These are phyloP conservation scores for Capsaspora owczarzaki DNA, from an alignment of 78 protist species.

Conservation along the genomic window DNA sequence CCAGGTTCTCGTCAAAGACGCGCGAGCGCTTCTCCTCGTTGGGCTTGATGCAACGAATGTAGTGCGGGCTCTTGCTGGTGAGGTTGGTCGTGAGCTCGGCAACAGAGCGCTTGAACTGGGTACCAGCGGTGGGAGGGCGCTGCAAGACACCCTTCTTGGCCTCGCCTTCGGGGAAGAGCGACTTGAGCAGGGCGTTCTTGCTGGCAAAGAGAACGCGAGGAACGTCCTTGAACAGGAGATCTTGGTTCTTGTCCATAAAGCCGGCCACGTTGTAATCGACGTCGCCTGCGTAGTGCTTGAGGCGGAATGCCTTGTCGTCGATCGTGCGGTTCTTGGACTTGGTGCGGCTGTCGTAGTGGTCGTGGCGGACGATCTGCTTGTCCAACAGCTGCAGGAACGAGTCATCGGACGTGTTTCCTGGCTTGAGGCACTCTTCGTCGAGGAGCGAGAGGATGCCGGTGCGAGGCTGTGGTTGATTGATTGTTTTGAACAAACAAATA, in stretches of 20 bases:
- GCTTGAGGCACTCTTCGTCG: not conserved
- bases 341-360: not conserved
- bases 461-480: too few relatives aligned
- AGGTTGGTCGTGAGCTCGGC: not conserved
- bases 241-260: constrained; percentile 7
- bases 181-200: not conserved
- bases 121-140: constrained; percentile 20
- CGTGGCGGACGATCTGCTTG: too few relatives aligned
- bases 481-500: too few relatives aligned
- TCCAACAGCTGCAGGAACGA: not conserved
- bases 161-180: not conserved
- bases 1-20: constrained; percentile 7
- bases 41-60: constrained; percentile 83
- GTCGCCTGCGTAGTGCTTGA: constrained; percentile 3
- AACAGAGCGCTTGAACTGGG: not conserved
- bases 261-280: not conserved
- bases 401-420: not conserved
- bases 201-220: too few relatives aligned
- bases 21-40: constrained; percentile 38
- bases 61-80: constrained; percentile 45
- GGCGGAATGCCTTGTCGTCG: not conserved
- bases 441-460: not conserved
- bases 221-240: not conserved
- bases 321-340: not conserved
- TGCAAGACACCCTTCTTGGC: constrained; percentile 42